Percentiles rank a stretch among this genome's conserved stretches.
Conservation (phyloP, 1,284 basidiomycete species). For the Retiboletus flavoniger region DNA sequence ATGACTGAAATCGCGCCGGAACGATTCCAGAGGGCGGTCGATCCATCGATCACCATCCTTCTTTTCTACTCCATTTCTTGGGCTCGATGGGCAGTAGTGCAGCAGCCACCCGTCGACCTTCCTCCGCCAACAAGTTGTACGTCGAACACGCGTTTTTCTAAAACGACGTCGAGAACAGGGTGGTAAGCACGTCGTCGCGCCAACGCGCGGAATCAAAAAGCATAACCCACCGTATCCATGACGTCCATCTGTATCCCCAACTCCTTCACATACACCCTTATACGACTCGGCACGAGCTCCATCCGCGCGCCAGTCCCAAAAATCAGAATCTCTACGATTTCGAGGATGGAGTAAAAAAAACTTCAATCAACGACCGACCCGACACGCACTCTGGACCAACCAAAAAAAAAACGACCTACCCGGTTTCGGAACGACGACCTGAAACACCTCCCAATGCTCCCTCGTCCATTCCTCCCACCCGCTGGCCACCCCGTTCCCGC, state of each 20-base stretch:
- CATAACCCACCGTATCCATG: conserved; percentile 82
- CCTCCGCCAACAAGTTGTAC: conserved; percentile 90
- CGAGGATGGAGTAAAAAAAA: too few relatives aligned
- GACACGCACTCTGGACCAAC: background rate
- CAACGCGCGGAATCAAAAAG: background rate
- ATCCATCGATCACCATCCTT: conserved; percentile 3
- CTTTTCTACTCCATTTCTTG: conserved; percentile 20
- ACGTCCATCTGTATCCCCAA: conserved; percentile 89
- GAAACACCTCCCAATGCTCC: conserved; percentile 79
- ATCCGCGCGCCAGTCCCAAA: conserved; percentile 83
- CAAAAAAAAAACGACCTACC: conserved; percentile 50
- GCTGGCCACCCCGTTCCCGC: background rate
- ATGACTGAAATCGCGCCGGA: background rate
- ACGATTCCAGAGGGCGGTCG: too few relatives aligned
- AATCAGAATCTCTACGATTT: conserved; percentile 75
- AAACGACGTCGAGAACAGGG: conserved; percentile 55
- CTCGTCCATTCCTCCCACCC: conserved; percentile 64
- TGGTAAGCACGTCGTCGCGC: background rate
- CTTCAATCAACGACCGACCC: background rate
- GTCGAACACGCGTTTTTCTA: conserved; percentile 84
- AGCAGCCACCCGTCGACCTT: conserved; percentile 88
- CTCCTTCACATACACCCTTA: conserved; percentile 70
- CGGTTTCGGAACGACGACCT: conserved; percentile 79
- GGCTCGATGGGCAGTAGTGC: conserved; percentile 67
- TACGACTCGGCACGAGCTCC: conserved; percentile 65